Base-by-base conservation (phyloP, 257 asterid genomes). In the Thymus quinquecostatus region DNA sequence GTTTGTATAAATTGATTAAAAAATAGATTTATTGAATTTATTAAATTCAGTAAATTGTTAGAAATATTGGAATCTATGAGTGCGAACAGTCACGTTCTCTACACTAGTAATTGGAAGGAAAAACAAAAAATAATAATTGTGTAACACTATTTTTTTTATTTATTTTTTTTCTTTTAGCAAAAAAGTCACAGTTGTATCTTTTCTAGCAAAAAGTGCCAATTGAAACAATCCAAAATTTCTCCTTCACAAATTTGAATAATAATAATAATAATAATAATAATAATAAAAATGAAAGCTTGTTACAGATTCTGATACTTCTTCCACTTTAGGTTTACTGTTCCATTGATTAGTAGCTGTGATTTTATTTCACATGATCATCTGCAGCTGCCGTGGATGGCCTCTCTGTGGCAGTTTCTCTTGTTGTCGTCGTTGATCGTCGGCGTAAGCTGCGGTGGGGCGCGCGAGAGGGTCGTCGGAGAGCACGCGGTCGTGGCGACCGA, bases 401-500 rank as follows among this genome's bases (percentile, higher is more conserved):
- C 63, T 64, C 48, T 54, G 9, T 63, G 62, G 55, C 60, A 70
- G 38, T 48, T 80, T 38, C 55, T 79, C 29, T 49, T 78, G 38
- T 28, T 64, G 27, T 53, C 55, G 14, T 71, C 76, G 9, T 56
- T 63, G 43, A 21, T 34, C 32, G 51, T 57, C 8, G 51, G 76
- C 70, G 48, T 53, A 8, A 54, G 27, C 43, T 3, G 7, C 29
- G 33, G 67, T 13, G 64, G 29, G 11, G 65, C 83, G 54, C 74
- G 65, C 2, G 82, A 75, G 73, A 64, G 65, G 13, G 70, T 84
- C 57, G 51, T 5, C n/a, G 90, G 79, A 11, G 58, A 47, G 3
- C 72, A 78, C 6, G 93, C 87, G 2, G 85, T 68, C 1, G 95
- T 87, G 60, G 92, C 95, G 1, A 78, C 95, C 4, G 95, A 89